Conservation (phyloP, 2,329 filamentous ascomycete genomes). For the Gremmenia infestans region DNA sequence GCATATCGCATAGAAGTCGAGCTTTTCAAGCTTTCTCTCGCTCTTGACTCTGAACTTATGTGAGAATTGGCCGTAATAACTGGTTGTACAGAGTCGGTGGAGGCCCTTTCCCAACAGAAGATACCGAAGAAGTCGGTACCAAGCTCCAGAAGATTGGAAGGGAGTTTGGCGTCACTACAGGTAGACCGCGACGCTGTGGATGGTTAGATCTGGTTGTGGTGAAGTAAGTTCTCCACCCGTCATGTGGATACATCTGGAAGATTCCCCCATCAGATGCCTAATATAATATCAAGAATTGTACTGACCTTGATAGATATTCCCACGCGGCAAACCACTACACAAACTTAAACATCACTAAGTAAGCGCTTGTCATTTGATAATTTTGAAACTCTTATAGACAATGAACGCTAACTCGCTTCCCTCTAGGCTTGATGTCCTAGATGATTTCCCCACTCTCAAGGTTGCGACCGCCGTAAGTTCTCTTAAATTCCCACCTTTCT, state of each 20-base stretch:
- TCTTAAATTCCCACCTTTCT: background rate
- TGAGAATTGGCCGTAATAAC: too few species aligned
- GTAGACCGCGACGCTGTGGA: conserved; percentile 56
- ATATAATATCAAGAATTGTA: background rate
- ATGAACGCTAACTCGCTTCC: too few species aligned
- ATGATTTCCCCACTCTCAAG: conserved; percentile 70
- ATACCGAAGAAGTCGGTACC: conserved; percentile 38
- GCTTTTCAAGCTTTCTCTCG: too few species aligned
- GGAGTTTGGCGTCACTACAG: conserved; percentile 38
- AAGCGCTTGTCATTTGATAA: too few species aligned
- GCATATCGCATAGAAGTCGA: too few species aligned
- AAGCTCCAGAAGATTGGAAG: conserved; percentile 45
- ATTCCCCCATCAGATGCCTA: too few species aligned
- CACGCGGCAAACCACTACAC: conserved; percentile 26
- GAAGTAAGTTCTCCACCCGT: conserved; percentile 1
- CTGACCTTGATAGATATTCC: background rate
- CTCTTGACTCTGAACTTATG: too few species aligned
- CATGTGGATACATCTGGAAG: conserved; percentile 36
- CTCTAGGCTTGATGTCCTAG: conserved; percentile 62
- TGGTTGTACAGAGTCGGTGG: conserved; percentile 27
- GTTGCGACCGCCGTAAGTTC: conserved; percentile 51
- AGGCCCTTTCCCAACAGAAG: conserved; percentile 65
- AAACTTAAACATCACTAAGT: conserved; percentile 52
- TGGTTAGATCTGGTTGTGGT: conserved; percentile 51
- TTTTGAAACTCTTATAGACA: too few species aligned